Base-by-base conservation (phyloP, 768 basidiomycete genomes). In the Zangia roseola region DNA sequence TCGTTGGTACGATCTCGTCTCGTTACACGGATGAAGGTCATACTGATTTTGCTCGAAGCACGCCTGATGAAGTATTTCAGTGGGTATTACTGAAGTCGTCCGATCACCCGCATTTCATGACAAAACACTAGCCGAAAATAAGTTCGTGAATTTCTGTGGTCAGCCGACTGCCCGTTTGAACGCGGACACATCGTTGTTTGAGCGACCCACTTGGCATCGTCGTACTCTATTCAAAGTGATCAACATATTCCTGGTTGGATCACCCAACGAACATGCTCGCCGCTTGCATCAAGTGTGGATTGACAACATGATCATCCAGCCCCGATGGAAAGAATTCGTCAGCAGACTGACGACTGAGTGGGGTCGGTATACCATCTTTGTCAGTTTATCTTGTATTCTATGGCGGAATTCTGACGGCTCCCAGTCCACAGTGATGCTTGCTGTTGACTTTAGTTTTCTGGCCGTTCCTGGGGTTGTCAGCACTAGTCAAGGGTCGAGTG, bases 401-500 rank as follows among this genome's bases (percentile, higher is more conserved):
- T 37, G 8, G 5, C 6, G 1, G 23, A 20, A 20, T 14, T 21
- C 31, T 45, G 4, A 55, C 10, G 20, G 20, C 0, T 42, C 2
- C 6, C 23, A 56, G 55, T 56, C 55, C n/a, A 56, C 50, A 25
- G 56, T 58, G 14, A 54, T 56, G 50, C 45, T 56, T 10, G 56
- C 55, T 2, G 56, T 56, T 2, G 39, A 58, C 6, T 31, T 56
- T 40, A 48, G 55, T n/a, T 50, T 57, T 25, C 57, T 58, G 2
- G 30, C 56, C 12, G n/a, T n/a, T n/a, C n/a, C n/a, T n/a, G n/a
- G n/a, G n/a, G n/a, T n/a, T n/a, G n/a, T n/a, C n/a, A n/a, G 39
- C 55, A 2, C 57, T 53, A 0, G 33, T 2, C 5, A 12, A 3
- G 19, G 2, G 14, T 0, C n/a, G 1, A 10, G n/a, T n/a, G n/a